Percentiles rank a stretch among this genome's conserved stretches.
Evolutionary conservation across 73 alveolate species (phyloP).

Genomic region (Blepharisma stoltei): DNA sequence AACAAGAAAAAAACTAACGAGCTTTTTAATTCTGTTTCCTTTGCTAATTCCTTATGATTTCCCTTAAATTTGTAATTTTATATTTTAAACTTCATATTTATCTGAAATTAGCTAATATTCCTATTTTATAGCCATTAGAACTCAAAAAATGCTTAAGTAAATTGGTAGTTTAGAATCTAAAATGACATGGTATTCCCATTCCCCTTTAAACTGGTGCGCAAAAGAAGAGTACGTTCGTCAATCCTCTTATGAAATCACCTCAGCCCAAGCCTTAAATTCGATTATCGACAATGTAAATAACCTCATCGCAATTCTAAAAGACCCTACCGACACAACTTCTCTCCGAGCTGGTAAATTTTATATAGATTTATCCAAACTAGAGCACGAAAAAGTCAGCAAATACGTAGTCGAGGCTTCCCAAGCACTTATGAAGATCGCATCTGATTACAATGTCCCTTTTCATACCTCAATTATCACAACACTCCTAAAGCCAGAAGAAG

Average conservation of each 20-base stretch:
- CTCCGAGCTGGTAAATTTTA: neutral
- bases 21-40: too few relatives aligned
- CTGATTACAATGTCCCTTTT: neutral
- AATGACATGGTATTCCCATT: slow-evolving; percentile 21
- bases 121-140: too few relatives aligned
- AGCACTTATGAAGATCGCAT: neutral
- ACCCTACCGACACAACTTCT: slow-evolving; percentile 3
- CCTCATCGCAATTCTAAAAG: neutral
- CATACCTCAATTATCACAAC: neutral
- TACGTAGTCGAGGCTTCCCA: neutral
- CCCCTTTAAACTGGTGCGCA: slow-evolving; percentile 29
- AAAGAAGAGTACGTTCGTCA: neutral
- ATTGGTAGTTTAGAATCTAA: slow-evolving; percentile 10
- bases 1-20: too few relatives aligned
- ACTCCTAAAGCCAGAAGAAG: neutral
- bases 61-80: too few relatives aligned
- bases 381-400: neutral
- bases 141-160: too few relatives aligned
- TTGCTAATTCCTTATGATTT: too few relatives aligned
- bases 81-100: too few relatives aligned
- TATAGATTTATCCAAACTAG: neutral
- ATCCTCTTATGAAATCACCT: neutral
- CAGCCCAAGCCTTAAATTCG: neutral
- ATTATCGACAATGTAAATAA: slow-evolving; percentile 1
- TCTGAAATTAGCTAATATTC: too few relatives aligned